A percentile compares a stretch with the other conserved stretches of the same genome.
phyloP scores from a whole-genome alignment of 305 asterid genomes.

The Salvia sclarea region DNA sequence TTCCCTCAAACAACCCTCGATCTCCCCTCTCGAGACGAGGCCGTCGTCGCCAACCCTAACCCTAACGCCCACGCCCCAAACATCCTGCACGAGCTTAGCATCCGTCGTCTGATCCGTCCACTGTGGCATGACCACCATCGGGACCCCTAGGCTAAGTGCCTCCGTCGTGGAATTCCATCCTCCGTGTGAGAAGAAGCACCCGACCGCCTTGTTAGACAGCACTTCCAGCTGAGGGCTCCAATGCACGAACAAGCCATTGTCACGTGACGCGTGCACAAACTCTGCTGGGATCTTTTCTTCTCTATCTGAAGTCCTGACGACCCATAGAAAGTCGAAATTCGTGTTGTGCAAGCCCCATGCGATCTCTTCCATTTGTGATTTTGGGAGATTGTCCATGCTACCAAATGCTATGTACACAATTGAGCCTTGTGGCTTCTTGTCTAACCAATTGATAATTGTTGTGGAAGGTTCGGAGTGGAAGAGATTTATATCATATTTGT shows the following conservation, averaged over 20 bases:
- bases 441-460: constrained; percentile 49
- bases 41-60: no score
- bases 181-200: constrained; percentile 67
- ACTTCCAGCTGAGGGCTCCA: constrained; percentile 77
- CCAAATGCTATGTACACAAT: constrained; percentile 72
- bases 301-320: constrained; percentile 38
- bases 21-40: no score
- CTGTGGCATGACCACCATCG: constrained; percentile 72
- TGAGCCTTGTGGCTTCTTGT: constrained; percentile 49
- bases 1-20: constrained; percentile 51
- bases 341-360: constrained; percentile 49
- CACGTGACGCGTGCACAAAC: constrained; percentile 20
- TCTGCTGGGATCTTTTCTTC: constrained; percentile 44
- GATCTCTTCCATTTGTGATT: constrained; percentile 57
- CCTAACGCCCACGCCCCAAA: constrained; percentile 65
- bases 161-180: constrained; percentile 73
- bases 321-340: constrained; percentile 58
- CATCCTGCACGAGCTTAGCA: constrained; percentile 66
- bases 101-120: constrained; percentile 73
- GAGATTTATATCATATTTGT: constrained; percentile 50
- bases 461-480: constrained; percentile 41
- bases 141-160: constrained; percentile 63
- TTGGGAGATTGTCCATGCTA: constrained; percentile 59
- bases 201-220: constrained; percentile 49
- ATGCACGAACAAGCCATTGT: constrained; percentile 48